Percentiles rank a stretch among this genome's conserved stretches.
These are phyloP conservation scores for Kwoniella newhampshirensis DNA, from an alignment of 768 basidiomycete genomes.

Conservation along the genomic window DNA sequence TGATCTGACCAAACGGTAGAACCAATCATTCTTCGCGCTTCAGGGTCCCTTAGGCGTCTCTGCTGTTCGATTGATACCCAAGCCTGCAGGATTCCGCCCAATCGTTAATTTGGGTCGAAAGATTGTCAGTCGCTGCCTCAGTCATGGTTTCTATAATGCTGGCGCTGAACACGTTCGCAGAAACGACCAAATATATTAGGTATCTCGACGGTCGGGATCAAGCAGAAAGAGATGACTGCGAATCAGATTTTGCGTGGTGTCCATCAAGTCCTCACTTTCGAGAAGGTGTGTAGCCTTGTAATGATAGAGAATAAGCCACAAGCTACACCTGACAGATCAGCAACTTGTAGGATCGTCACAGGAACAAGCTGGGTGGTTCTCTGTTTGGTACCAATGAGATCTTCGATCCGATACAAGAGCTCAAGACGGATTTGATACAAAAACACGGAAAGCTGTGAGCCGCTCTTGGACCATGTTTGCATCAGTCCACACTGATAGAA, in stretches of 20 bases:
- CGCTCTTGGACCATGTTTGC: background rate
- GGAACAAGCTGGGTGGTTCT: conserved; percentile 71
- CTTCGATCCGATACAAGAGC: conserved; percentile 68
- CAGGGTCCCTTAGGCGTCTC: conserved; percentile 42
- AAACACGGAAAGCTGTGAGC: conserved; percentile 61
- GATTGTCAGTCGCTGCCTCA: conserved; percentile 11
- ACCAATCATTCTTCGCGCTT: conserved; percentile 29
- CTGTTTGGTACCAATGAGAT: conserved; percentile 81
- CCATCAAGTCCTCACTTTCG: conserved; percentile 82
- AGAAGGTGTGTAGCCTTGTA: conserved; percentile 66
- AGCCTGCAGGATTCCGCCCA: conserved; percentile 89
- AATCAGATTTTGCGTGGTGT: conserved; percentile 81
- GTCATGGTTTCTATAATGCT: background rate
- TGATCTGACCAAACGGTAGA: conserved; percentile 8
- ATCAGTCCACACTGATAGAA: background rate
- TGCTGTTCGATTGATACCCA: conserved; percentile 71
- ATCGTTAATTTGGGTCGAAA: conserved; percentile 73
- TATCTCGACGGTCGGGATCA: conserved; percentile 12
- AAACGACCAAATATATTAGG: conserved; percentile 9
- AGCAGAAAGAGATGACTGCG: conserved; percentile 62
- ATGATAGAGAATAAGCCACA: too few relatives aligned
- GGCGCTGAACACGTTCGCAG: conserved; percentile 1
- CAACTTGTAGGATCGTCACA: conserved; percentile 61
- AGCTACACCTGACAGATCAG: too few relatives aligned
- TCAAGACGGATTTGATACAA: conserved; percentile 59